A percentile compares a stretch with the other conserved stretches of the same genome.
Evolutionary conservation across 495 filamentous ascomycete species (phyloP).

Genomic region (Astrothelium macrocarpum): DNA sequence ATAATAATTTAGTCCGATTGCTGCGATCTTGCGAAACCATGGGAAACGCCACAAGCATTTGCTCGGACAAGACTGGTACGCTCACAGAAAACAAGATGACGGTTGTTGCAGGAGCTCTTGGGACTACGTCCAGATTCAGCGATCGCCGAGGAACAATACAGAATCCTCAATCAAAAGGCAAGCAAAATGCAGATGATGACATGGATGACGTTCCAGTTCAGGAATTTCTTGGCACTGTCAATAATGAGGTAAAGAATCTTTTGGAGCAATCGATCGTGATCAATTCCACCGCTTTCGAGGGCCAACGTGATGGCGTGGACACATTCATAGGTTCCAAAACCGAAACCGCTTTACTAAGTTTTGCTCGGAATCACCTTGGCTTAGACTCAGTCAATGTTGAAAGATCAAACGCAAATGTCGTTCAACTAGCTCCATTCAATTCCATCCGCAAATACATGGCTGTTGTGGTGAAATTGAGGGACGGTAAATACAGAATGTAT

Average conservation of each 20-base stretch:
- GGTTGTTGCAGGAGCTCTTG: constrained; percentile 53
- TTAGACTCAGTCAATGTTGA: constrained; percentile 51
- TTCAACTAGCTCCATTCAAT: constrained; percentile 59
- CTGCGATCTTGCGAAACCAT: constrained; percentile 96
- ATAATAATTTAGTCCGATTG: constrained; percentile 87
- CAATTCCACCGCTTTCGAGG: constrained; percentile 61
- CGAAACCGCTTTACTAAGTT: constrained; percentile 55
- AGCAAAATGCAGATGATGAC: constrained; percentile 22
- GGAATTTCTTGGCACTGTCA: constrained; percentile 51
- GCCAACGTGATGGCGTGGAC: constrained; percentile 38
- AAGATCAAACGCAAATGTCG: constrained; percentile 49
- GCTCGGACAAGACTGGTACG: constrained; percentile 95
- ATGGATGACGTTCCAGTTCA: constrained; percentile 40
- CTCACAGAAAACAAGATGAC: constrained; percentile 71
- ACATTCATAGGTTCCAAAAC: constrained; percentile 64
- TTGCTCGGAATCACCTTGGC: constrained; percentile 52
- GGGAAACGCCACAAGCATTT: constrained; percentile 94
- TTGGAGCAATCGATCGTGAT: constrained; percentile 52
- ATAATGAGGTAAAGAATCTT: constrained; percentile 40
- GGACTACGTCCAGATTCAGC: constrained; percentile 48
- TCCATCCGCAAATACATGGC: constrained; percentile 62
- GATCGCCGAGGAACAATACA: constrained; percentile 14
- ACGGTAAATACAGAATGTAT: constrained; percentile 49
- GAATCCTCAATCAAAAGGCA: constrained; percentile 28
- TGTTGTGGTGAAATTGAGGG: constrained; percentile 48